These are phyloP conservation scores for Lactarius evosmus DNA, from an alignment of 768 basidiomycete species.

Conservation along the genomic window DNA sequence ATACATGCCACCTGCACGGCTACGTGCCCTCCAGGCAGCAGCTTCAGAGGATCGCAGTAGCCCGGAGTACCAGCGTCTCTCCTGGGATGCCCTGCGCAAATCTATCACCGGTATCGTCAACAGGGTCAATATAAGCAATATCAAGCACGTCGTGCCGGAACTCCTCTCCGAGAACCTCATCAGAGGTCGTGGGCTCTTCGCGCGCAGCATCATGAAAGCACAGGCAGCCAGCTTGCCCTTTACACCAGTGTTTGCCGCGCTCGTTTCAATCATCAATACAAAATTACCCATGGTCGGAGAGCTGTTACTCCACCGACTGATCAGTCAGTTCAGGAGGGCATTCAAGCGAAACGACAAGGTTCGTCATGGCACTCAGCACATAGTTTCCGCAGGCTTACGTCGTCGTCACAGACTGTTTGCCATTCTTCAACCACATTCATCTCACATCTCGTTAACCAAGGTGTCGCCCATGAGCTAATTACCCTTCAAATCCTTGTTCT, in stretches of 20 bases:
- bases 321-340: conserved; percentile 91
- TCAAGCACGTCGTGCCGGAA: conserved; percentile 90
- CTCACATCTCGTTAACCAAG: conserved; percentile 56
- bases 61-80: conserved; percentile 88
- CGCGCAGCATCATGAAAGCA: conserved; percentile 96
- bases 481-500: conserved; percentile 93
- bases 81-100: conserved; percentile 98
- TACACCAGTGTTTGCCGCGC: conserved; percentile 93
- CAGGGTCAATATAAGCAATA: conserved; percentile 95
- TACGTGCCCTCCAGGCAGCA: conserved; percentile 85
- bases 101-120: conserved; percentile 99
- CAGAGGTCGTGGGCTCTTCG: conserved; percentile 88
- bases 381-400: conserved; percentile 9
- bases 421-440: conserved; percentile 89
- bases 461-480: conserved; percentile 89
- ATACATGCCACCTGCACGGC: conserved; percentile 92
- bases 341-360: conserved; percentile 99
- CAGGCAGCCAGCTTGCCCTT: conserved; percentile 96
- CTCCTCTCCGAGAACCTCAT: conserved; percentile 93
- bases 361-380: conserved; percentile 28
- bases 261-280: conserved; percentile 94
- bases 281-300: conserved; percentile 97
- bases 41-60: conserved; percentile 79
- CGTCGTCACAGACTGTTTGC: conserved; percentile 70
- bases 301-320: conserved; percentile 78